phyloP scores from a whole-genome alignment of 2,329 filamentous ascomycete genomes.

The Trichoderma aggressivum region DNA sequence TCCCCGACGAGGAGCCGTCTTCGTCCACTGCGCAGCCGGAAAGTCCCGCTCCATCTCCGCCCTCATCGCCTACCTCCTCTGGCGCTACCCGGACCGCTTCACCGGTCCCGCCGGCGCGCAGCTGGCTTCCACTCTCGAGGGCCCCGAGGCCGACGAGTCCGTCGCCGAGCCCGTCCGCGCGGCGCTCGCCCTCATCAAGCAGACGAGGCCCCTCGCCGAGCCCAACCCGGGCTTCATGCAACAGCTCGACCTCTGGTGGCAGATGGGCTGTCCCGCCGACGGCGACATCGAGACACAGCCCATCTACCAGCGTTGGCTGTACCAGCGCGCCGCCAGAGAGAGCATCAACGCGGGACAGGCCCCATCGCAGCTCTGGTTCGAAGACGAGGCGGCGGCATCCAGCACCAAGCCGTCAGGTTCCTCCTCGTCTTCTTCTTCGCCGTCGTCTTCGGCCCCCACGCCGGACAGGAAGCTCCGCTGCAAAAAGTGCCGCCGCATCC shows the following conservation, averaged over 20 bases:
- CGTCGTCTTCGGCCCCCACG: slow-evolving; percentile 17
- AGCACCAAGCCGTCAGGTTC: neutral
- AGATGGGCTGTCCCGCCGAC: slow-evolving; percentile 73
- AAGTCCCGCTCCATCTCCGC: slow-evolving; percentile 89
- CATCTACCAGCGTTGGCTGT: slow-evolving; percentile 71
- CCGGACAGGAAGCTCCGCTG: slow-evolving; percentile 58
- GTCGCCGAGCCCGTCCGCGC: slow-evolving; percentile 48
- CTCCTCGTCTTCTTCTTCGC: neutral
- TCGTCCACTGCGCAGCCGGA: slow-evolving; percentile 81
- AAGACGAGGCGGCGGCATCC: slow-evolving; percentile 57
- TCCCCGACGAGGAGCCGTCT: slow-evolving; percentile 42
- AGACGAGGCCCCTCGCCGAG: slow-evolving; percentile 73
- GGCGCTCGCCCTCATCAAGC: slow-evolving; percentile 67
- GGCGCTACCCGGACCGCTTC: slow-evolving; percentile 56
- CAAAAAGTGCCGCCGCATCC: slow-evolving; percentile 78
- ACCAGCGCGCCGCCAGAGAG: slow-evolving; percentile 53
- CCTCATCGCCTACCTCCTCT: slow-evolving; percentile 80
- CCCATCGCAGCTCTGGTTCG: slow-evolving; percentile 79
- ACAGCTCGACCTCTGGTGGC: slow-evolving; percentile 81
- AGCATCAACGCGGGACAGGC: slow-evolving; percentile 70
- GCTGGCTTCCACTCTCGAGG: slow-evolving; percentile 11
- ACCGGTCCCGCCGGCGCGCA: slow-evolving; percentile 28
- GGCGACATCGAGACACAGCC: slow-evolving; percentile 62
- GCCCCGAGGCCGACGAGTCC: slow-evolving; percentile 29
- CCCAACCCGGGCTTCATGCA: slow-evolving; percentile 90